Percentiles rank a stretch among this genome's conserved stretches.
These are phyloP conservation scores for Ettlia oleoabundans DNA, from an alignment of 139 green algal genomes.

Conservation along the genomic window DNA sequence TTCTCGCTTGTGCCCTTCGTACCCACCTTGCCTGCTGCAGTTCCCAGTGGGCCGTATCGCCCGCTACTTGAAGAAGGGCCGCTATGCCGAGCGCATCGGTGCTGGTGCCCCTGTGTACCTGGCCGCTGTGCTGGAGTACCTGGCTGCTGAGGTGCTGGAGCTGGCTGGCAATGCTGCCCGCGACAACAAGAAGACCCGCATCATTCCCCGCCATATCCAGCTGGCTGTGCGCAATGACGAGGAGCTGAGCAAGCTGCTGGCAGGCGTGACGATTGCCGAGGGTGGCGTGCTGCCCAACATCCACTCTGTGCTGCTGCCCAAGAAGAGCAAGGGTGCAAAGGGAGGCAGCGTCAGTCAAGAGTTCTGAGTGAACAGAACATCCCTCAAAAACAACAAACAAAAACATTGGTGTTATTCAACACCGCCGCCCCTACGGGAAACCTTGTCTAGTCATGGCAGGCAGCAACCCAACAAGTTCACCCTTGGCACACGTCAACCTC, in stretches of 20 bases:
- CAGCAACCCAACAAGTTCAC: too few species aligned
- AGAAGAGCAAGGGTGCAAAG: slow-evolving; percentile 87
- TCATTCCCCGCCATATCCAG: slow-evolving; percentile 90
- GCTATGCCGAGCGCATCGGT: slow-evolving; percentile 70
- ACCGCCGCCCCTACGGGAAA: not conserved
- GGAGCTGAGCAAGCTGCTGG: slow-evolving; percentile 93
- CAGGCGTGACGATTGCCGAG: slow-evolving; percentile 79
- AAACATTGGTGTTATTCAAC: slow-evolving; percentile 17
- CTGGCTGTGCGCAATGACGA: slow-evolving; percentile 94
- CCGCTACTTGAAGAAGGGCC: slow-evolving; percentile 88
- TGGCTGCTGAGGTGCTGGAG: slow-evolving; percentile 75
- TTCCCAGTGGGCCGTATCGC: slow-evolving; percentile 90
- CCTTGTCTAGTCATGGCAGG: too few species aligned
- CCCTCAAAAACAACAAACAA: not conserved
- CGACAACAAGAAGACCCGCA: slow-evolving; percentile 96
- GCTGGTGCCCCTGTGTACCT: slow-evolving; percentile 70
- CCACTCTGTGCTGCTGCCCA: slow-evolving; percentile 87
- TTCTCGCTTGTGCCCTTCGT: too few species aligned
- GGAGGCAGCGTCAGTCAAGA: not conserved
- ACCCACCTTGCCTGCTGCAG: slow-evolving; percentile 59
- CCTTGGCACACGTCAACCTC: too few species aligned
- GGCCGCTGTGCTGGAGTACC: slow-evolving; percentile 87
- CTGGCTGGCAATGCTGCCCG: slow-evolving; percentile 72
- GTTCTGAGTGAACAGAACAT: not conserved
- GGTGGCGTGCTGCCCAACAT: slow-evolving; percentile 92